Evolutionary conservation across 2,329 filamentous ascomycete species (phyloP), one percentile per base, ranked within the genome.

Genomic region (Trichoderma pleuroti): DNA sequence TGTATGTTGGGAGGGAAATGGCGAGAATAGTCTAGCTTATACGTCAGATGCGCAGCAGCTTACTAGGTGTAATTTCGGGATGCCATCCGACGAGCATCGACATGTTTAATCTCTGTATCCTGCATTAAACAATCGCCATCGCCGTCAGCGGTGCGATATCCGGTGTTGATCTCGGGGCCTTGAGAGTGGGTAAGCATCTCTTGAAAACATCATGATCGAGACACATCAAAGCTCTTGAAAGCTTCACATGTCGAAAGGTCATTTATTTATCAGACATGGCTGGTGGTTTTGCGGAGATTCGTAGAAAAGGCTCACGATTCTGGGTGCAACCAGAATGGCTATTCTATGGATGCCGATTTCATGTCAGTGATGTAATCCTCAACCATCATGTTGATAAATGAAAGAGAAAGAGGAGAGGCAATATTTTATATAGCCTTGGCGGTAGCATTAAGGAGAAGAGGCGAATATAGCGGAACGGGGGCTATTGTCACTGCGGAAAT

Each of bases 41-140:
- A 57, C n/a, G 49, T 56, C 34, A 56, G 24, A 39, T 42, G 63
- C 18, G 39, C n/a, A 30, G 11, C 56, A 57, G 52, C 34, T 32
- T 21, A 66, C 49, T 66, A 28, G 26, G 26, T 28, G 63, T 14
- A 66, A 57, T 66, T 42, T 66, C 63, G 63, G 63, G 34, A 57
- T n/a, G 63, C 10, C 24, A 42, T 42, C 63, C 63, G 63, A 39
- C 49, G n/a, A 36, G 49, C 24, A 56, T 56, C 49, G 21, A 57
- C 24, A 39, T 26, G 11, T 56, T 39, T 21, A n/a, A 10, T 28
- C 32, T 36, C 32, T 34, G 21, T 14, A 39, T 56, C 30, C 30
- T 66, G 49, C 30, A 66, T 56, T 30, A 36, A 66, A 24, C 10
- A 56, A 66, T 56, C 32, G 32, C 14, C 30, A 16, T 28, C 24